phyloP scores from a whole-genome alignment of 805 yeast species.

The Starmerella stigmatis region DNA sequence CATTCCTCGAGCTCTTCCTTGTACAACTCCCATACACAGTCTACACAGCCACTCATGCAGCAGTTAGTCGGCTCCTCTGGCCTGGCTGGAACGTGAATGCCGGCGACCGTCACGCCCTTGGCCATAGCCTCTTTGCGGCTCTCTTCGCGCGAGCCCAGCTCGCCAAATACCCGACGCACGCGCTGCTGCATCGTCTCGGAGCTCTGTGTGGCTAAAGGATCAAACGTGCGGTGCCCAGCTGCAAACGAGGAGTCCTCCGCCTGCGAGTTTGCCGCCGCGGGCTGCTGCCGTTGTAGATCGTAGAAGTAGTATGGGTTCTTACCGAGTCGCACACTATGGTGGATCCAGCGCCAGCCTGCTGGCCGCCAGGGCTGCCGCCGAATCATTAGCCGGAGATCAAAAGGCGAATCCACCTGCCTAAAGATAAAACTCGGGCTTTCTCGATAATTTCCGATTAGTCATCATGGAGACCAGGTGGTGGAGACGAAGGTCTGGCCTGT shows the following conservation, averaged over 20 bases:
- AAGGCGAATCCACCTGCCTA: background rate
- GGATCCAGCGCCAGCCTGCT: slow-evolving; percentile 10
- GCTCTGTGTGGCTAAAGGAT: slow-evolving; percentile 18
- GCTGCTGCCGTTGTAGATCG: slow-evolving; percentile 16
- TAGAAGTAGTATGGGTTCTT: slow-evolving; percentile 22
- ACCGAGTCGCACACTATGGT: slow-evolving; percentile 1
- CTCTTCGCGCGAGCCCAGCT: slow-evolving; percentile 29
- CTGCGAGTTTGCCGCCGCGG: slow-evolving; percentile 7
- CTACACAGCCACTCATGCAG: slow-evolving; percentile 94
- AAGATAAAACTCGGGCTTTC: too few relatives aligned
- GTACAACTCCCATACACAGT: slow-evolving; percentile 93
- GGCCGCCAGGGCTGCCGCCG: background rate
- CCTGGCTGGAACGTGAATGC: slow-evolving; percentile 66
- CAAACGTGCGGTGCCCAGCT: slow-evolving; percentile 16
- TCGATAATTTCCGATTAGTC: too few relatives aligned
- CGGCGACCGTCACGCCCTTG: slow-evolving; percentile 38
- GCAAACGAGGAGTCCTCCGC: background rate
- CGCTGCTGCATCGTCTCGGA: slow-evolving; percentile 23
- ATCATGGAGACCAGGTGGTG: background rate
- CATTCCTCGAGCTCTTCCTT: slow-evolving; percentile 82
- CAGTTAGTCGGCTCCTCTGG: slow-evolving; percentile 92
- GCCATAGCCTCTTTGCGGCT: slow-evolving; percentile 29
- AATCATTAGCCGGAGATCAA: background rate
- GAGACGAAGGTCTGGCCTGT: background rate
- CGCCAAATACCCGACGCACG: slow-evolving; percentile 29